These are phyloP conservation scores for Exutisphaerella laricina DNA, from an alignment of 2,329 filamentous ascomycete genomes.

Conservation along the genomic window DNA sequence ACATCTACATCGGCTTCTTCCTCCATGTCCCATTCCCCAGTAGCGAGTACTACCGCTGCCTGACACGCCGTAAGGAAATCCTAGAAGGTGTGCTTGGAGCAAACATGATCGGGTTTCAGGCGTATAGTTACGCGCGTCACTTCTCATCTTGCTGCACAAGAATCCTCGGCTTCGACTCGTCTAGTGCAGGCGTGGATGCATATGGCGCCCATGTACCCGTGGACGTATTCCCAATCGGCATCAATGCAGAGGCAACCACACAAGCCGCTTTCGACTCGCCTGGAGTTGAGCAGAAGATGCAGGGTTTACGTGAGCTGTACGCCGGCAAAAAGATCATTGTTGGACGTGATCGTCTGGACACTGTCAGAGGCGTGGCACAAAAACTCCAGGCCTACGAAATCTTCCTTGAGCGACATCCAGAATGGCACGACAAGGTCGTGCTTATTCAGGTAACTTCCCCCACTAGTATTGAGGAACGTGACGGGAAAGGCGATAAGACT, in stretches of 20 bases:
- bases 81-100: constrained; percentile 83
- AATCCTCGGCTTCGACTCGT: constrained; percentile 84
- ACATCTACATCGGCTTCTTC: constrained; percentile 93
- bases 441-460: constrained; percentile 86
- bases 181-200: constrained; percentile 76
- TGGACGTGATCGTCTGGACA: constrained; percentile 87
- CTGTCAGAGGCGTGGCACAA: constrained; percentile 87
- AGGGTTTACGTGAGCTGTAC: constrained; percentile 69
- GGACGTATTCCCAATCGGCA: constrained; percentile 90
- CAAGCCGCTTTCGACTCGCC: constrained; percentile 62
- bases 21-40: constrained; percentile 92
- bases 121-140: constrained; percentile 89
- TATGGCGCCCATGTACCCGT: constrained; percentile 86
- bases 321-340: constrained; percentile 92
- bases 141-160: constrained; percentile 92
- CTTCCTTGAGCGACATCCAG: constrained; percentile 82
- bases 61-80: constrained; percentile 82
- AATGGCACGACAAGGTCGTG: constrained; percentile 89
- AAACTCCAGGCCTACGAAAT: constrained; percentile 92
- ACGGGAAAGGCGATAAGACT: constrained; percentile 72
- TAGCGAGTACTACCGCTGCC: constrained; percentile 87
- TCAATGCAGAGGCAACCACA: constrained; percentile 77
- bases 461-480: constrained; percentile 62
- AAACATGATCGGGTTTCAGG: constrained; percentile 93
- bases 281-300: constrained; percentile 65